Percentiles rank a stretch among this genome's conserved stretches.
phyloP scores from a whole-genome alignment of 352 stramenopile species.

The Globisporangium acanthophoron region DNA sequence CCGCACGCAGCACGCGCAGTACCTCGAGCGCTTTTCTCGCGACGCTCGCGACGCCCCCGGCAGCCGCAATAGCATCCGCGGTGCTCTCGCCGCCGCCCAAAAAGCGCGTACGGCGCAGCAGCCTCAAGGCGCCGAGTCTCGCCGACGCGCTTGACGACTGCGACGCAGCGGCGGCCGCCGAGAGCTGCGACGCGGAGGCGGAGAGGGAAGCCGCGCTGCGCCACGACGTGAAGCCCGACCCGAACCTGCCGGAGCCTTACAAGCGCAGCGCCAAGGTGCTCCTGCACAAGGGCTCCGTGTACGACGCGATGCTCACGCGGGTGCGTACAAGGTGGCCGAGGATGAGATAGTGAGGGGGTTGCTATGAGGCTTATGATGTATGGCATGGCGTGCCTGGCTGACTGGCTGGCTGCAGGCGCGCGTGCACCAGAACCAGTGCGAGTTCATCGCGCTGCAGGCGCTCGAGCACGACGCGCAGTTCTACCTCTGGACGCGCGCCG shows the following conservation, averaged over 20 bases:
- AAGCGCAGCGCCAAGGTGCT: conserved; percentile 32
- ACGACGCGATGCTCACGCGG: conserved; percentile 58
- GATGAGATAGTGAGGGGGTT: too few species aligned
- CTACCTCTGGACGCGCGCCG: conserved; percentile 48
- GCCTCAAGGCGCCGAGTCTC: conserved; percentile 31
- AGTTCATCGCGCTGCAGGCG: conserved; percentile 62
- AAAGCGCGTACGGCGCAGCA: conserved; percentile 36
- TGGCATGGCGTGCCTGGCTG: neutral
- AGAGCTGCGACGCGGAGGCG: conserved; percentile 2
- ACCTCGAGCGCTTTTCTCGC: neutral
- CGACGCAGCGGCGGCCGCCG: conserved; percentile 3
- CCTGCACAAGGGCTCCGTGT: conserved; percentile 30
- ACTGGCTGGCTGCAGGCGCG: conserved; percentile 24
- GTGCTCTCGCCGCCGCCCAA: conserved; percentile 47
- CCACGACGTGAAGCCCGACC: conserved; percentile 42
- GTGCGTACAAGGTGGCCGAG: conserved; percentile 12
- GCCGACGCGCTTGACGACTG: conserved; percentile 19
- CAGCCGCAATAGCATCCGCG: conserved; percentile 11
- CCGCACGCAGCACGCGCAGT: conserved; percentile 5
- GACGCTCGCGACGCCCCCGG: neutral
- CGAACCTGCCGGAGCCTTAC: conserved; percentile 41
- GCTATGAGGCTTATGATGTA: too few species aligned
- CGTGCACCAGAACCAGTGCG: conserved; percentile 55
- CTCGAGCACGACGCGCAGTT: conserved; percentile 41
- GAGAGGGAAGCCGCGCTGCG: neutral